A percentile compares a stretch with the other conserved stretches of the same genome.
These are phyloP conservation scores for Fusarium veterinarium DNA, from an alignment of 2,329 filamentous ascomycete genomes.

Conservation along the genomic window DNA sequence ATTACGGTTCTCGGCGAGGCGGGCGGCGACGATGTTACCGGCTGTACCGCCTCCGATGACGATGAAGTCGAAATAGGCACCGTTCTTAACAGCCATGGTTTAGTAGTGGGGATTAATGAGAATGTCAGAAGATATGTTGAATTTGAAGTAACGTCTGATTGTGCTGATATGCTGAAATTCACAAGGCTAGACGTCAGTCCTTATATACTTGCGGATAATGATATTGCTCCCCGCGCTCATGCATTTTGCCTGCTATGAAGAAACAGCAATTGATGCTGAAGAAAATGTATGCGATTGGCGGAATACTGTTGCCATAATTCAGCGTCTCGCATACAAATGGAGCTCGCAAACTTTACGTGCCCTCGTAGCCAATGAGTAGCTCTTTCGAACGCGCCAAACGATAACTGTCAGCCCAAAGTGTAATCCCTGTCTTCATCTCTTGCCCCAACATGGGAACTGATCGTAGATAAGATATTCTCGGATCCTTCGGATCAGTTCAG, in stretches of 20 bases:
- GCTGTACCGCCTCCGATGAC: conserved; percentile 46
- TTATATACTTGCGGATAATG: neutral
- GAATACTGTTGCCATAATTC: neutral
- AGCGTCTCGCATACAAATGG: too few relatives aligned
- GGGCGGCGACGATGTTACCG: conserved; percentile 50
- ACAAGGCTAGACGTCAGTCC: neutral
- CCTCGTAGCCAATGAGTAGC: neutral
- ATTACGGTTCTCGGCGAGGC: conserved; percentile 50
- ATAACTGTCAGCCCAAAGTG: neutral
- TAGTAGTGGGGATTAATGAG: too few relatives aligned
- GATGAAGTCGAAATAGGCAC: neutral
- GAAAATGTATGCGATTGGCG: neutral
- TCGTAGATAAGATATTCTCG: neutral
- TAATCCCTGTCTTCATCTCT: neutral
- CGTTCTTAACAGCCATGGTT: neutral
- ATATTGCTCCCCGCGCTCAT: neutral
- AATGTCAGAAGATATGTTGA: too few relatives aligned
- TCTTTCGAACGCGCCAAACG: accelerated
- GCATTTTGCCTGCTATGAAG: accelerated
- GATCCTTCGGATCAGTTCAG: neutral
- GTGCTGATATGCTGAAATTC: neutral
- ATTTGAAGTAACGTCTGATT: neutral
- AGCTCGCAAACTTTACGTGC: neutral
- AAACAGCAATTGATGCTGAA: too few relatives aligned
- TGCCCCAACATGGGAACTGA: neutral